These are phyloP conservation scores for Pseudocercospora crystallina DNA, from an alignment of 2,329 filamentous ascomycete genomes.

Conservation along the genomic window DNA sequence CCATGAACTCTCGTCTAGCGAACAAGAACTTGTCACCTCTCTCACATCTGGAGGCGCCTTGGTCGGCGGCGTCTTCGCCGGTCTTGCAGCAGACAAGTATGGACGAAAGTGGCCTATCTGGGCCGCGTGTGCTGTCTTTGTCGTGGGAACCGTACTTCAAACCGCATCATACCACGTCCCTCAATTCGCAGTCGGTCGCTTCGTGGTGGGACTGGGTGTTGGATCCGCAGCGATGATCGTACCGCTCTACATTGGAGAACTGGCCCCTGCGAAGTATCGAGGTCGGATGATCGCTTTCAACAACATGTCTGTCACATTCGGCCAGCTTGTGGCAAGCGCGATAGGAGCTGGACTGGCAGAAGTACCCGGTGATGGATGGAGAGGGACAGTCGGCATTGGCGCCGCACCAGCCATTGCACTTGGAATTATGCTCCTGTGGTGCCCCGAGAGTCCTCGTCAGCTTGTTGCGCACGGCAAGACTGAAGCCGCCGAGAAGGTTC, in stretches of 20 bases:
- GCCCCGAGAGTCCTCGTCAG: slow-evolving; percentile 52
- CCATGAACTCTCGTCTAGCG: slow-evolving; percentile 40
- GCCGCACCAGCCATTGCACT: slow-evolving; percentile 50
- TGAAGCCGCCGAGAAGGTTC: slow-evolving; percentile 42
- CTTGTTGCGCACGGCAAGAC: slow-evolving; percentile 45
- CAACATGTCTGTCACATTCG: slow-evolving; percentile 44
- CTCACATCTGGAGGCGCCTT: slow-evolving; percentile 52
- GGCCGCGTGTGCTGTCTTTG: slow-evolving; percentile 43
- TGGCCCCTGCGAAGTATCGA: slow-evolving; percentile 51
- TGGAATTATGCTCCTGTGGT: slow-evolving; percentile 44
- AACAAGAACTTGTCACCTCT: slow-evolving; percentile 55
- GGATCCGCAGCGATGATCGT: slow-evolving; percentile 48
- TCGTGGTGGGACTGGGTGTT: slow-evolving; percentile 53
- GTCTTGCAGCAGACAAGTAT: slow-evolving; percentile 37
- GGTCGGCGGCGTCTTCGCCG: slow-evolving; percentile 41
- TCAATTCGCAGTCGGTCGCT: slow-evolving; percentile 47
- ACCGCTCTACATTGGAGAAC: slow-evolving; percentile 51
- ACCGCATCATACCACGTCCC: slow-evolving; percentile 34
- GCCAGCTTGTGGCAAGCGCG: slow-evolving; percentile 34
- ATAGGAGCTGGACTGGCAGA: slow-evolving; percentile 36
- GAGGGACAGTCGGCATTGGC: slow-evolving; percentile 52
- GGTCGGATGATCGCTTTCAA: slow-evolving; percentile 52
- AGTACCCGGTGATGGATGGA: slow-evolving; percentile 46
- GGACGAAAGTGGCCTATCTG: slow-evolving; percentile 45
- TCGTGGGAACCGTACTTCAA: slow-evolving; percentile 37